Conservation (phyloP, 805 yeast species). For the Candida arabinofermentans region DNA sequence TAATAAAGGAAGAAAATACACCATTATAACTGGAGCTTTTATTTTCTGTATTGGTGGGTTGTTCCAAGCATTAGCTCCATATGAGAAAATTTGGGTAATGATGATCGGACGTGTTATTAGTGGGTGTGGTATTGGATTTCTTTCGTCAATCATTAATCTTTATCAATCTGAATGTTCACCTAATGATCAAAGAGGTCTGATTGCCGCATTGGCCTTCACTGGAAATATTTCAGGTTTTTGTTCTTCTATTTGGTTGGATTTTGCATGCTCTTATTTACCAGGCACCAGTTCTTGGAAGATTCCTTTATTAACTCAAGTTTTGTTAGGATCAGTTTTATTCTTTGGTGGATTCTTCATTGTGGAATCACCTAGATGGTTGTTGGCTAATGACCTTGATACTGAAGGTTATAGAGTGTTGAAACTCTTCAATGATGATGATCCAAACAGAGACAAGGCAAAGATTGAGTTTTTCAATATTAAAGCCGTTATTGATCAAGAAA, state of each 20-base stretch:
- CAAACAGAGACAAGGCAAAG: constrained; percentile 23
- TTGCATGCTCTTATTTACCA: constrained; percentile 61
- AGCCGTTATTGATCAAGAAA: constrained; percentile 24
- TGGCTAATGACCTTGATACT: constrained; percentile 66
- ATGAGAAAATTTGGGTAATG: constrained; percentile 41
- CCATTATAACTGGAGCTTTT: constrained; percentile 72
- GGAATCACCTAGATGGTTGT: constrained; percentile 85
- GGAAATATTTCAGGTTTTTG: constrained; percentile 83
- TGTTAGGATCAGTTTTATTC: constrained; percentile 61
- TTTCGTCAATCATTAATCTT: constrained; percentile 81
- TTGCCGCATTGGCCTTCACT: constrained; percentile 85
- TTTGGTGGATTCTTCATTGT: constrained; percentile 75
- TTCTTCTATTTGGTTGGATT: constrained; percentile 84
- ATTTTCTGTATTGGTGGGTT: constrained; percentile 74
- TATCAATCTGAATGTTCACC: constrained; percentile 90
- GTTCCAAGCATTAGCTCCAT: constrained; percentile 58
- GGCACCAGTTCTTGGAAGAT: constrained; percentile 69
- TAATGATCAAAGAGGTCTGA: constrained; percentile 76
- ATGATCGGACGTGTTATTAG: constrained; percentile 73
- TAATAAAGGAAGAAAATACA: constrained; percentile 68
- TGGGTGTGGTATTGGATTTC: constrained; percentile 84
- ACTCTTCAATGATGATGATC: constrained; percentile 30
- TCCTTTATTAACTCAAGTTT: constrained; percentile 71
- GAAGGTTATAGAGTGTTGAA: constrained; percentile 41
- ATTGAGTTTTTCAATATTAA: constrained; percentile 47